These are phyloP conservation scores for Elaeis oleifera DNA, from an alignment of 202 grass and related monocot species.

Conservation along the genomic window DNA sequence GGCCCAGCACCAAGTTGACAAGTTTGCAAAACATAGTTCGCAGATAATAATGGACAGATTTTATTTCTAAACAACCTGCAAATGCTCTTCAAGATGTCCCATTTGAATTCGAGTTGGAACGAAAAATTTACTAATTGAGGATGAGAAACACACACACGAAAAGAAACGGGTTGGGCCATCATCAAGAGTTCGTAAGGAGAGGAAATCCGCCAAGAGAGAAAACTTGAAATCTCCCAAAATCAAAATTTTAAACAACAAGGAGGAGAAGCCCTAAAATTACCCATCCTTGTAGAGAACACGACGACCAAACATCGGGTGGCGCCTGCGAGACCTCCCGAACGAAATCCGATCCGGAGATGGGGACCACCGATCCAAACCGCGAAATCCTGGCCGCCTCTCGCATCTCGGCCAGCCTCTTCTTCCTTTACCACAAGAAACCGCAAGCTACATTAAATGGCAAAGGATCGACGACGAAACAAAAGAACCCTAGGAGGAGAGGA, in stretches of 20 bases:
- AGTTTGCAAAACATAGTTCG: too few species aligned
- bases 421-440: constrained; percentile 36
- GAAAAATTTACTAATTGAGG: too few species aligned
- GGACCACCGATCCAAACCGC: constrained; percentile 50
- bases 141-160: not conserved
- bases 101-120: too few species aligned
- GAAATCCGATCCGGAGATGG: constrained; percentile 80
- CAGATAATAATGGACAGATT: too few species aligned
- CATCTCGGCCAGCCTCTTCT: constrained; percentile 78
- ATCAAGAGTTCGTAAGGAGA: not conserved
- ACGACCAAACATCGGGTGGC: constrained; percentile 77
- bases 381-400: constrained; percentile 55
- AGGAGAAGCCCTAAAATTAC: constrained; percentile 21
- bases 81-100: too few species aligned
- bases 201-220: not conserved
- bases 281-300: constrained; percentile 92
- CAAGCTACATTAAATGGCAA: not conserved
- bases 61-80: too few species aligned
- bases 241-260: not conserved
- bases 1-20: too few species aligned
- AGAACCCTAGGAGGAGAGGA: not conserved
- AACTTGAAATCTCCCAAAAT: not conserved
- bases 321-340: constrained; percentile 92
- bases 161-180: not conserved
- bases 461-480: not conserved